Base-by-base conservation (phyloP, 2,329 filamentous ascomycete genomes). In the Rutstroemia sydowiana region DNA sequence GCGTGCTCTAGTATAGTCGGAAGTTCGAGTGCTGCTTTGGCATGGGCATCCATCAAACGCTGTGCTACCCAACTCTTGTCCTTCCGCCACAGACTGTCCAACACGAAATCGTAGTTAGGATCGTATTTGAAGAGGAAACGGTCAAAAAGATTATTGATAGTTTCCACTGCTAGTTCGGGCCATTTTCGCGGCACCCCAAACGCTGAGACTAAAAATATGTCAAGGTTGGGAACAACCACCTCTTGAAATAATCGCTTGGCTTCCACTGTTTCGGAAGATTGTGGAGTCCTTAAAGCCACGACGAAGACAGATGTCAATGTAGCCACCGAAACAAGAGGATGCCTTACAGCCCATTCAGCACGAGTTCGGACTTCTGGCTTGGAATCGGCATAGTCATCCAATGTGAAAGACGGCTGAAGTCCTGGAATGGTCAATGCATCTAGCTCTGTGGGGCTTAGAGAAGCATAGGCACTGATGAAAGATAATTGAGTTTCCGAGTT, bases 61-160 rank as follows among this genome's bases (percentile, higher is more conserved):
- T 84, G 80, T 9, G 85, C 84, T 14, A 97, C 87, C 86, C 90
- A 97, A 18, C 85, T 78, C 59, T 84, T 87, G 65, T 97, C 89
- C 65, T 93, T 90, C 60, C 86, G 84, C 91, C 92, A 97, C 5
- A 95, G 73, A 53, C 89, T 91, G 65, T 95, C 85, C 52, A 98
- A 78, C 13, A 95, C 92, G 57, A 96, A 95, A 59, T 91, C 84
- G 66, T 88, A 87, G 51, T 91, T 81, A 4, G 84, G 77, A 10
- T 89, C 82, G 51, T 83, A 79, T 68, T 91, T 91, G 63, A 84
- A 79, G 26, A 96, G 75, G 65, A 95, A 96, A 10, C 87, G 86
- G 47, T 88, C 84, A 61, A 96, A 92, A 1, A 92, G 73, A 13
- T 87, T 86, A 54, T 81, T 84, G 26, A 91, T 70, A 0, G 87